Percentiles rank a stretch among this genome's conserved stretches.
Conservation (phyloP, 352 stramenopile species). For the Phytophthora sp. region DNA sequence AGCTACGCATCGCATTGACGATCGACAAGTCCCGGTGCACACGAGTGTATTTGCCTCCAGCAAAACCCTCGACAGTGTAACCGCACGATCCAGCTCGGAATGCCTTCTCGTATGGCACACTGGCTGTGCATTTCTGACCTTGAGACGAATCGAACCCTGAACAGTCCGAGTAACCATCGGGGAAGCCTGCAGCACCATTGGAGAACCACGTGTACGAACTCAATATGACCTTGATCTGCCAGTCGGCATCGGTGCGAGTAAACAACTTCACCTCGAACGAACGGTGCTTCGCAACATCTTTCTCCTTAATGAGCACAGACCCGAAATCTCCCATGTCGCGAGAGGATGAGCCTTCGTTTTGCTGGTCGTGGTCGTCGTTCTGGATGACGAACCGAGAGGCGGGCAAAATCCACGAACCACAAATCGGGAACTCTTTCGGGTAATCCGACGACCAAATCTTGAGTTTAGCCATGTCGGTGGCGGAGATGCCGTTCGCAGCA, state of each 20-base stretch:
- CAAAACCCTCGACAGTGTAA: slow-evolving; percentile 64
- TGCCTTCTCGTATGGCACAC: slow-evolving; percentile 56
- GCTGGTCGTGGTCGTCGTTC: slow-evolving; percentile 82
- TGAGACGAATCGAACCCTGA: slow-evolving; percentile 42
- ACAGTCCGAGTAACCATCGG: slow-evolving; percentile 59
- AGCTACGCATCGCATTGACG: slow-evolving; percentile 69
- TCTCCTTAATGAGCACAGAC: slow-evolving; percentile 61
- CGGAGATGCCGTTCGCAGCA: slow-evolving; percentile 48
- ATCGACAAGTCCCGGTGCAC: slow-evolving; percentile 71
- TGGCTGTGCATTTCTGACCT: slow-evolving; percentile 41
- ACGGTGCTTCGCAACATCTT: slow-evolving; percentile 56
- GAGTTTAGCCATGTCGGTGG: slow-evolving; percentile 65
- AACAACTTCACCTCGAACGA: slow-evolving; percentile 71
- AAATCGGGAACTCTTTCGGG: slow-evolving; percentile 59
- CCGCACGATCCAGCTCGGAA: slow-evolving; percentile 58
- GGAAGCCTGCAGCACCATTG: slow-evolving; percentile 61
- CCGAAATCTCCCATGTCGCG: slow-evolving; percentile 64
- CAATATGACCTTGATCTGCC: slow-evolving; percentile 68
- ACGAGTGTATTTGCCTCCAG: slow-evolving; percentile 68
- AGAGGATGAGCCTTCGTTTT: slow-evolving; percentile 51
- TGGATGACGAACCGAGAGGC: slow-evolving; percentile 71
- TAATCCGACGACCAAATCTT: slow-evolving; percentile 85
- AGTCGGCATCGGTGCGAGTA: slow-evolving; percentile 57
- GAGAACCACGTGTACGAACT: slow-evolving; percentile 68
- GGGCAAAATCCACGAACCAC: slow-evolving; percentile 68